Evolutionary conservation across 2,329 filamentous ascomycete genomes (phyloP).

Genomic region (Fusarium metavorans): DNA sequence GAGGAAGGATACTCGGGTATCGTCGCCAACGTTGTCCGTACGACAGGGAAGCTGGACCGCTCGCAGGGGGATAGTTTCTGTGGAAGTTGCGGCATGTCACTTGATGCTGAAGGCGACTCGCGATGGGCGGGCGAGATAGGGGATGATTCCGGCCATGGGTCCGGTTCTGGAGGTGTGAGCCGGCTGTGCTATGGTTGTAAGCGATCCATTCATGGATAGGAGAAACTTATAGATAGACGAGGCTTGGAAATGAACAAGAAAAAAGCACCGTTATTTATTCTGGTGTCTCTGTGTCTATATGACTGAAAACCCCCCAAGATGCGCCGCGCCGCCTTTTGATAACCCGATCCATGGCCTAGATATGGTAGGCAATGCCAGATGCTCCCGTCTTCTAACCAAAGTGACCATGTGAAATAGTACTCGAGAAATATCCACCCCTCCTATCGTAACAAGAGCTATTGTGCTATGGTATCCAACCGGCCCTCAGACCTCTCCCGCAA

Average conservation of each 20-base stretch:
- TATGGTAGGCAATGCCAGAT: constrained; percentile 31
- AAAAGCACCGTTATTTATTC: constrained; percentile 16
- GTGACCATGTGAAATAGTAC: constrained; percentile 22
- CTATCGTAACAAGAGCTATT: constrained; percentile 28
- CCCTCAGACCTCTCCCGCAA: not conserved
- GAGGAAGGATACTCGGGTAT: constrained; percentile 90
- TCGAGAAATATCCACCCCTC: constrained; percentile 12
- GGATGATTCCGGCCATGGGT: constrained; percentile 49
- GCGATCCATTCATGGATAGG: constrained; percentile 68
- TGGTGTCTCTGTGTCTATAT: constrained; percentile 28
- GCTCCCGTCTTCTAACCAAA: constrained; percentile 30
- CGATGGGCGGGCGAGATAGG: constrained; percentile 73
- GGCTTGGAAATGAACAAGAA: constrained; percentile 33
- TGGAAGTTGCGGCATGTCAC: constrained; percentile 75
- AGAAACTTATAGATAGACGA: constrained; percentile 2
- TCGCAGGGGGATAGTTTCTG: constrained; percentile 62
- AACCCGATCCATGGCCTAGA: constrained; percentile 37
- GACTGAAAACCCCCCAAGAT: constrained; percentile 40
- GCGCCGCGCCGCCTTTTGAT: constrained; percentile 43
- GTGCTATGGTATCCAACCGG: constrained; percentile 18
- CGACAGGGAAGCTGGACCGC: constrained; percentile 81
- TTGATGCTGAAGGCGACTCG: constrained; percentile 73
- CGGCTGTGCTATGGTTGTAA: constrained; percentile 80
- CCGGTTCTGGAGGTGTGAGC: constrained; percentile 15
- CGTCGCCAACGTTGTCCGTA: constrained; percentile 94